Conservation (phyloP, 1,284 basidiomycete species). For the Sporisorium scitamineum region DNA sequence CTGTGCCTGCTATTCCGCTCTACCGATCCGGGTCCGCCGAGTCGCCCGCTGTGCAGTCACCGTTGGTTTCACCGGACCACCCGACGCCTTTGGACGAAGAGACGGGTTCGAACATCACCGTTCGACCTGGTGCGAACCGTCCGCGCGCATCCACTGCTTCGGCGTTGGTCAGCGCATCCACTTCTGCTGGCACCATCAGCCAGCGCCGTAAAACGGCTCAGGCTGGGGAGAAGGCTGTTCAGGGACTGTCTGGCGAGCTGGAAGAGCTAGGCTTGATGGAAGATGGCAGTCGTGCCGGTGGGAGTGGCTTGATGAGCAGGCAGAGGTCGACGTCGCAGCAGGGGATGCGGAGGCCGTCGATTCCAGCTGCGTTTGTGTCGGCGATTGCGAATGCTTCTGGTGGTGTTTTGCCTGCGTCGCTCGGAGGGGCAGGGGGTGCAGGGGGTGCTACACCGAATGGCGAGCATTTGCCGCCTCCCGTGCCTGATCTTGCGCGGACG, state of each 20-base stretch:
- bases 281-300: background rate
- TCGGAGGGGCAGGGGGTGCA: too few relatives aligned
- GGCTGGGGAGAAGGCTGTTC: background rate
- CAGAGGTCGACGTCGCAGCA: constrained; percentile 58
- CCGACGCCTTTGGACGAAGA: constrained; percentile 33
- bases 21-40: constrained; percentile 19
- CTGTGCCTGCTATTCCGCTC: constrained; percentile 4
- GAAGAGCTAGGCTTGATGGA: constrained; percentile 6
- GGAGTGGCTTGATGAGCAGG: constrained; percentile 19
- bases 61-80: constrained; percentile 15
- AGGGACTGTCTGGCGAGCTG: constrained; percentile 8
- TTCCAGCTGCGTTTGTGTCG: constrained; percentile 49
- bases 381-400: constrained; percentile 18
- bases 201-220: constrained; percentile 41
- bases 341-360: constrained; percentile 46
- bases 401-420: constrained; percentile 2
- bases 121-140: constrained; percentile 20
- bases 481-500: constrained; percentile 53
- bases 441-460: background rate
- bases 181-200: constrained; percentile 48
- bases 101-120: constrained; percentile 7
- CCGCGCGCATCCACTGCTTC: constrained; percentile 37
- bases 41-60: constrained; percentile 5
- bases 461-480: constrained; percentile 35
- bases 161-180: constrained; percentile 38